Evolutionary conservation across 768 basidiomycete genomes (phyloP), one percentile per base, ranked within the genome.

Genomic region (Cystobasidium onofrii): DNA sequence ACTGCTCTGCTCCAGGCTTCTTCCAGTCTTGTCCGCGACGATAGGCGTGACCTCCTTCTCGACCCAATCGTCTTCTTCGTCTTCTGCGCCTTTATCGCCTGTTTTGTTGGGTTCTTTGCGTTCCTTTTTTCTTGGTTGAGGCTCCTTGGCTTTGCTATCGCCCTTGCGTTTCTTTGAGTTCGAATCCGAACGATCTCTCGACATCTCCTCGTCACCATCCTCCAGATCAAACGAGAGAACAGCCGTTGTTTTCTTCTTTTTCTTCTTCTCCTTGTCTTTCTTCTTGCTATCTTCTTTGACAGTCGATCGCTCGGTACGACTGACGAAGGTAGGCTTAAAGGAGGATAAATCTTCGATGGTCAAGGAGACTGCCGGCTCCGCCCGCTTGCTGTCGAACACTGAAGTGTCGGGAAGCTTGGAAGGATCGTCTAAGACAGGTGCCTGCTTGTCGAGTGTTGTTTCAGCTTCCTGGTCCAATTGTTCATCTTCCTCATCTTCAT

Each of bases 301-400:
- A 64, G 85, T 85, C 43, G 76, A 75, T 57, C 77, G 41, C 52
- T 82, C 74, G n/a, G 76, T 31, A 29, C 76, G 43, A 6, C 88
- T 87, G 9, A 91, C 86, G 80, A 97, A 98, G 0, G 88, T 90
- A 0, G 94, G 94, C 78, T 88, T 90, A 84, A 95, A 97, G 0
- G 88, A 87, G n/a, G 84, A 81, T 31, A 87, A 76, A 57, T 66
- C 31, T 74, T 39, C 70, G 63, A 76, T 66, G 74, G 60, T 63
- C 63, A 55, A 27, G 0, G 70, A 55, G 3, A 57, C 62, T 0
- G 61, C 52, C 29, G 55, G 69, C 44, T 76, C 23, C 64, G 79
- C 29, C 54, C 66, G 25, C 34, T 55, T 25, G 0, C 74, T 0
- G 7, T 44, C 44, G 33, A 31, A 2, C 15, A 57, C 1, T 20